Percentiles rank a stretch among this genome's conserved stretches.
Conservation (phyloP, 495 filamentous ascomycete genomes). For the Chaetomium fimeti region DNA sequence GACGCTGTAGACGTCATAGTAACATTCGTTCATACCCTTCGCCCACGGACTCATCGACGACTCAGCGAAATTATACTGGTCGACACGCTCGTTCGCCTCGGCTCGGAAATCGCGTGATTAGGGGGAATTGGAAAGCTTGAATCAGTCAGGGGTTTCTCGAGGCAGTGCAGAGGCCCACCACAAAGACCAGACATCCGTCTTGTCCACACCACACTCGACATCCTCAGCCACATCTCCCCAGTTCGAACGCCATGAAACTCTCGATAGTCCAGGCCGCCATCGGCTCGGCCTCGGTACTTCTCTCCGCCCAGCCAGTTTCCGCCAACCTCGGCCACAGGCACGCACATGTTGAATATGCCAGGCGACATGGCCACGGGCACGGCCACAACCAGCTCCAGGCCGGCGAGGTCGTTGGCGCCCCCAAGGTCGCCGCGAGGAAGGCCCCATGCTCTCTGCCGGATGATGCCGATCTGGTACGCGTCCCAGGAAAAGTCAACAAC, state of each 20-base stretch:
- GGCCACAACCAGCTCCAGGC: slow-evolving; percentile 27
- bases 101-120: neutral
- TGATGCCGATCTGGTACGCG: slow-evolving; percentile 64
- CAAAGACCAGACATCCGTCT: neutral
- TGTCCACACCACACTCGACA: neutral
- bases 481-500: slow-evolving; percentile 64
- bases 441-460: slow-evolving; percentile 64
- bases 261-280: slow-evolving; percentile 49
- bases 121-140: neutral
- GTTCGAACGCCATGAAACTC: slow-evolving; percentile 44
- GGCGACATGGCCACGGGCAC: slow-evolving; percentile 39
- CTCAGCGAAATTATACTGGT: neutral
- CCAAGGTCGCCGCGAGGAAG: slow-evolving; percentile 38
- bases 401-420: slow-evolving; percentile 26
- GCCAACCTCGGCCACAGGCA: slow-evolving; percentile 34
- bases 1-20: neutral
- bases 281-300: slow-evolving; percentile 48
- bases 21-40: neutral
- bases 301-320: slow-evolving; percentile 37
- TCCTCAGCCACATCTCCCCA: neutral
- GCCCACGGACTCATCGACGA: neutral
- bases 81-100: neutral
- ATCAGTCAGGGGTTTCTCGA: neutral
- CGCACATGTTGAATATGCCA: slow-evolving; percentile 33
- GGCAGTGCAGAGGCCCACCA: neutral